Evolutionary conservation across 1,284 basidiomycete species (phyloP).

Genomic region (Apiotrichum gracile): DNA sequence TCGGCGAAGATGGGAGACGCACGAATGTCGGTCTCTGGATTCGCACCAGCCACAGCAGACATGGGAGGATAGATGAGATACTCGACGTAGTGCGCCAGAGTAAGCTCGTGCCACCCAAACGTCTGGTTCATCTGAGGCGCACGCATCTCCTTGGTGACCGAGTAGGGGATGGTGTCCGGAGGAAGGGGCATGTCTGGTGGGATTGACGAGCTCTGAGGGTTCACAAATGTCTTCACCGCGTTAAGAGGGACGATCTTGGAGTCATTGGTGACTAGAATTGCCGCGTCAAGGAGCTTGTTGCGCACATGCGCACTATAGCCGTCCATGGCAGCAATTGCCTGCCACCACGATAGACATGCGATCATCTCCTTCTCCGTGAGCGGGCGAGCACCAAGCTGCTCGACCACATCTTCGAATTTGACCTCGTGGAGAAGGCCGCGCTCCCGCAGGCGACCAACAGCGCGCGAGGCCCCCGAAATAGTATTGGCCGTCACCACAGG

Average conservation of each 20-base stretch:
- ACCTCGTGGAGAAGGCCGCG: slow-evolving; percentile 73
- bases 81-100: slow-evolving; percentile 67
- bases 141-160: slow-evolving; percentile 61
- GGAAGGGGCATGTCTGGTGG: slow-evolving; percentile 81
- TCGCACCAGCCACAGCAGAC: slow-evolving; percentile 39
- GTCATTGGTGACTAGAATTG: slow-evolving; percentile 55
- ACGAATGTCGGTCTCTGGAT: slow-evolving; percentile 62
- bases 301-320: slow-evolving; percentile 50
- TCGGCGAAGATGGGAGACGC: slow-evolving; percentile 73
- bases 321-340: slow-evolving; percentile 54
- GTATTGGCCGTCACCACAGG: slow-evolving; percentile 68
- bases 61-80: slow-evolving; percentile 57
- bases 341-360: slow-evolving; percentile 87
- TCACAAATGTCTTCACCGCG: slow-evolving; percentile 67
- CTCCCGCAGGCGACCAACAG: slow-evolving; percentile 62
- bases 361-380: slow-evolving; percentile 69
- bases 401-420: slow-evolving; percentile 76
- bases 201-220: slow-evolving; percentile 61
- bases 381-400: slow-evolving; percentile 68
- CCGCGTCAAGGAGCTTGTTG: slow-evolving; percentile 62
- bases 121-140: slow-evolving; percentile 50
- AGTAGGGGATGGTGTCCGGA: slow-evolving; percentile 64
- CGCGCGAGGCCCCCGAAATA: slow-evolving; percentile 57
- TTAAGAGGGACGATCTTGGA: slow-evolving; percentile 62
- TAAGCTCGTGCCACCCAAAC: slow-evolving; percentile 79